Base-by-base conservation (phyloP, 176 grass and related monocot genomes). In the Phyllostachys edulis region DNA sequence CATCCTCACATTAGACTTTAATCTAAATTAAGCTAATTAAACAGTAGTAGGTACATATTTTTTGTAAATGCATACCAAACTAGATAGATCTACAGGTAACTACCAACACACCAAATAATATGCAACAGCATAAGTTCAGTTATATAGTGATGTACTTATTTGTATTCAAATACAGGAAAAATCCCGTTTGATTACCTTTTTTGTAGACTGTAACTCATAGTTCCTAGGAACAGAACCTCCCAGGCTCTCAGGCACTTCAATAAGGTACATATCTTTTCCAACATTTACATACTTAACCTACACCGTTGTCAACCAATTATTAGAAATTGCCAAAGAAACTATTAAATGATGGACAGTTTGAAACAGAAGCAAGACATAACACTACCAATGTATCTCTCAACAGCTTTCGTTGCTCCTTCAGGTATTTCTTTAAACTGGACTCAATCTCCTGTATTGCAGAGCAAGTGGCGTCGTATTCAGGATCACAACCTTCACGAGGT, bases 191-290 rank as follows among this genome's bases (percentile, higher is more conserved):
- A 6, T 36, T 79, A 93, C 96, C 85, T 98, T 98, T 88, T 92
- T 98, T 66, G 89, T 95, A 80, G 93, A 93, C 84, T 98, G 96
- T 59, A 98, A 71, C 82, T 93, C 83, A 45, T 98, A 98, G 85
- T 95, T 84, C 59, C 38, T 45, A 64, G 96, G 96, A 88, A 98
- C 87, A 84, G 87, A 87, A 80, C 83, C 87, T 71, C 73, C 52
- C 73, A 92, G 78, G 69, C 37, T 87, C 39, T 98, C 96, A 82
- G 90, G 88, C 45, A 98, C 83, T 85, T 98, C 93, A 85, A 98
- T 84, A 38, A 98, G 88, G 77, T 95, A 98, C 9, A 55, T 52
- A 67, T 98, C 96, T 66, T 95, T 98, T 75, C 96, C 96, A 82
- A 98, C 85, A 80, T 80, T 85, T 76, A 98, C 96, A 90, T 93